phyloP scores from a whole-genome alignment of 2,329 filamentous ascomycete genomes.

The Escovopsis sp. region DNA sequence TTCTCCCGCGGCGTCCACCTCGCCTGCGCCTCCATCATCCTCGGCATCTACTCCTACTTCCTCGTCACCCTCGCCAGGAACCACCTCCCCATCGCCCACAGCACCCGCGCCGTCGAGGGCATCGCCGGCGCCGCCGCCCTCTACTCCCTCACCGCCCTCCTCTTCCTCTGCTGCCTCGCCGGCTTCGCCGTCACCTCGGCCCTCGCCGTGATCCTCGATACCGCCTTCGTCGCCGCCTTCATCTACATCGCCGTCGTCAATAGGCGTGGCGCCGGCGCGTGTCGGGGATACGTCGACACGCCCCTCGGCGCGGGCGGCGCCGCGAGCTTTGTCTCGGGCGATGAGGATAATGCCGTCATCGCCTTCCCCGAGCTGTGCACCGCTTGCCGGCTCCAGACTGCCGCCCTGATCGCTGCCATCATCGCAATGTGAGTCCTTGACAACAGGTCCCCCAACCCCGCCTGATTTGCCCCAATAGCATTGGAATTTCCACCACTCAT shows the following conservation, averaged over 20 bases:
- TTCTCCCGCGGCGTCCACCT: constrained; percentile 62
- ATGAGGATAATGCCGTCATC: constrained; percentile 29
- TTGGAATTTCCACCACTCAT: no score
- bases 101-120: constrained; percentile 59
- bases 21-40: constrained; percentile 53
- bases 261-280: constrained; percentile 50
- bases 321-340: constrained; percentile 30
- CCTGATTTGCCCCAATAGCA: neutral
- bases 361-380: constrained; percentile 29
- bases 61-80: constrained; percentile 56
- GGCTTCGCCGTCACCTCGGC: constrained; percentile 59
- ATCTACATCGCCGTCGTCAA: constrained; percentile 70
- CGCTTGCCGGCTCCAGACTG: constrained; percentile 63
- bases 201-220: constrained; percentile 58
- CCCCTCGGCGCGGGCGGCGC: constrained; percentile 52
- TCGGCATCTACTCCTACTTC: constrained; percentile 76
- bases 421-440: constrained; percentile 46
- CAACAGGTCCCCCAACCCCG: neutral
- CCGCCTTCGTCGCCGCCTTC: constrained; percentile 62
- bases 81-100: constrained; percentile 44
- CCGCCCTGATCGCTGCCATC: constrained; percentile 62
- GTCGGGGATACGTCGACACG: constrained; percentile 44
- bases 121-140: constrained; percentile 60
- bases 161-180: constrained; percentile 67
- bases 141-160: constrained; percentile 57